Base-by-base conservation (phyloP, 148 eudicot species). In the Beta vulgaris region DNA sequence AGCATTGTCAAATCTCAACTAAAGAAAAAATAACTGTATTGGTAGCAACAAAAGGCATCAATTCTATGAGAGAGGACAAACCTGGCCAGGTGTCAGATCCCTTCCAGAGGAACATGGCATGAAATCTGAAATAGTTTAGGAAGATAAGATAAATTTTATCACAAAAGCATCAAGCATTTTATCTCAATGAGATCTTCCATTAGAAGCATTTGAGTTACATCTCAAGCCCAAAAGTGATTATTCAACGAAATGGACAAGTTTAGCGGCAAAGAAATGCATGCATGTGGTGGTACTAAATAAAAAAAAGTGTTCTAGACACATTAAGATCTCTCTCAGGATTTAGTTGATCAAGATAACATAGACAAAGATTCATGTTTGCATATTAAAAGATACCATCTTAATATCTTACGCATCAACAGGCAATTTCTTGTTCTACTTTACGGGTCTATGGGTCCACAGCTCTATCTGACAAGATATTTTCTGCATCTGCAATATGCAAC, bases 71-170 rank as follows among this genome's bases (percentile, higher is more conserved):
- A 19, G 61, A 70, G 53, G 73, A 83, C 75, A 36, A 78, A 90
- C 94, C 91, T 83, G 85, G 73, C 78, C 83, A 59, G 77, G 71
- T 46, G 54, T 79, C 39, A 69, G 69, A 80, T 86, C 82, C 79
- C 79, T 80, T 83, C 80, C 80, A n/a, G 84, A 79, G 36, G 89
- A 84, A 77, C 75, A 86, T 66, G 87, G 80, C 76, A 72, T 35
- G 26, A 63, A 64, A 46, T 85, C 94, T 90, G 90, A 74, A 81
- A 83, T 39, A 61, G 74, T 65, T 26, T 13, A 26, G 37, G 14
- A 81, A 63, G 58, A 65, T 49, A 43, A 70, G 43, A 49, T 23
- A 7, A 18, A 46, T 32, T 40, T 62, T 34, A 21, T 43, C 51
- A 10, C 28, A 44, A 55, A 42, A 16, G 34, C 14, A 68, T 13